A percentile compares a stretch with the other conserved stretches of the same genome.
Conservation (phyloP, 139 green algal genomes). For the Astrephomene gubernaculifera region DNA sequence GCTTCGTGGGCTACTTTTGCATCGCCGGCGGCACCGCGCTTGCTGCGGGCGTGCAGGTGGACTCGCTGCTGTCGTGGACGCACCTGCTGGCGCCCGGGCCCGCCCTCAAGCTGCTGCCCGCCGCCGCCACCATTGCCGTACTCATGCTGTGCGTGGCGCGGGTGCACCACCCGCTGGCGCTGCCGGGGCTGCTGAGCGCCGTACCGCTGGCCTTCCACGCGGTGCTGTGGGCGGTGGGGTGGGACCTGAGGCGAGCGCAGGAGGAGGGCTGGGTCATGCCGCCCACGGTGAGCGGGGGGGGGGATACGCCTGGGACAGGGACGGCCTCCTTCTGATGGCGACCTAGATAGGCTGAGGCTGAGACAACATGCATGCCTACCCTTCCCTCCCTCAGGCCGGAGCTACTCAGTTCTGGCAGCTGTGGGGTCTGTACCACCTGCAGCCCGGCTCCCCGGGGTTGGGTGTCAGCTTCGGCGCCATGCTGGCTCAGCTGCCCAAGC, state of each 20-base stretch:
- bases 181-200: conserved; percentile 68
- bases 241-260: conserved; percentile 62
- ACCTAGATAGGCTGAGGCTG: too few relatives aligned
- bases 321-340: neutral
- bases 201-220: conserved; percentile 69
- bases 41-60: conserved; percentile 51
- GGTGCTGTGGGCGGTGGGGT: conserved; percentile 50
- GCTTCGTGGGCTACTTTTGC: conserved; percentile 78
- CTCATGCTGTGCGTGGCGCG: conserved; percentile 68
- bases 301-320: neutral
- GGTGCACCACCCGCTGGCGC: conserved; percentile 62
- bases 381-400: conserved; percentile 42
- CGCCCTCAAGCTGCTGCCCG: conserved; percentile 70
- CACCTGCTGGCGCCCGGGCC: conserved; percentile 54
- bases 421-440: conserved; percentile 76
- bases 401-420: conserved; percentile 75
- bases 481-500: conserved; percentile 66
- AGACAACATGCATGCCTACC: too few relatives aligned
- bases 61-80: conserved; percentile 56
- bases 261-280: conserved; percentile 74
- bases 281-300: conserved; percentile 51
- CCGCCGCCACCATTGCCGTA: conserved; percentile 45
- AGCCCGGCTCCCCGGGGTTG: conserved; percentile 45
- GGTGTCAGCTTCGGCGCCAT: conserved; percentile 67
- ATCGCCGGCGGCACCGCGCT: conserved; percentile 64